Conservation (phyloP, 106 monocot species). For the Acanthochlamys bracteata region DNA sequence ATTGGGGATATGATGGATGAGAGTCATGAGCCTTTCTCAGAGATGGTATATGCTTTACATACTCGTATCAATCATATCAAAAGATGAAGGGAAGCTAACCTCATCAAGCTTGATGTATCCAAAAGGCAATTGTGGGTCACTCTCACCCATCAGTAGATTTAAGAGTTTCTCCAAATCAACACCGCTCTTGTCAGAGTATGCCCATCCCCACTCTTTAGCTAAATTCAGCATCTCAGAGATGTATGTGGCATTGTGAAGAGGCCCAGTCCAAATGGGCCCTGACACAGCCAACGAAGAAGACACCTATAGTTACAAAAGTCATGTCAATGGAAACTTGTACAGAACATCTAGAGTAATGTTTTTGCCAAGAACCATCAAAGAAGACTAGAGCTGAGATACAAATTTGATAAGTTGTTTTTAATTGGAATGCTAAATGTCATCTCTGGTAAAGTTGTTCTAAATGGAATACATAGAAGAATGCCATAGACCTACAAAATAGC, state of each 20-base stretch:
- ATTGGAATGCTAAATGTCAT: too few species aligned
- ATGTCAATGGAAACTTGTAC: too few species aligned
- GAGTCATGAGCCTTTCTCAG: background rate
- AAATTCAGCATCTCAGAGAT: slow-evolving; percentile 69
- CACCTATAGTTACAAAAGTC: too few species aligned
- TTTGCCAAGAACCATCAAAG: too few species aligned
- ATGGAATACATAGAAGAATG: too few species aligned
- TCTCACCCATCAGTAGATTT: slow-evolving; percentile 70
- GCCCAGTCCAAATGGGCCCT: slow-evolving; percentile 93
- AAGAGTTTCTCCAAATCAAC: slow-evolving; percentile 59
- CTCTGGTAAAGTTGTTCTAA: too few species aligned
- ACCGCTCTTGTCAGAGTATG: slow-evolving; percentile 25
- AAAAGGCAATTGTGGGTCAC: slow-evolving; percentile 58
- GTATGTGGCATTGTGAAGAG: slow-evolving; percentile 64
- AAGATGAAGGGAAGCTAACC: slow-evolving; percentile 17
- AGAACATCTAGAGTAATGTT: too few species aligned
- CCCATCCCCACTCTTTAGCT: slow-evolving; percentile 84
- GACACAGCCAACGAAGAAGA: slow-evolving; percentile 51
- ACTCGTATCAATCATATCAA: too few species aligned
- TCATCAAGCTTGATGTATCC: slow-evolving; percentile 94
- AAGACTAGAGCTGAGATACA: too few species aligned
- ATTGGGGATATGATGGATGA: background rate
- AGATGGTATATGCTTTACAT: background rate
- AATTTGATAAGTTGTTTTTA: too few species aligned
- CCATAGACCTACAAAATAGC: too few species aligned